phyloP scores from a whole-genome alignment of 2,329 filamentous ascomycete genomes.

The Aureobasidium sp. region DNA sequence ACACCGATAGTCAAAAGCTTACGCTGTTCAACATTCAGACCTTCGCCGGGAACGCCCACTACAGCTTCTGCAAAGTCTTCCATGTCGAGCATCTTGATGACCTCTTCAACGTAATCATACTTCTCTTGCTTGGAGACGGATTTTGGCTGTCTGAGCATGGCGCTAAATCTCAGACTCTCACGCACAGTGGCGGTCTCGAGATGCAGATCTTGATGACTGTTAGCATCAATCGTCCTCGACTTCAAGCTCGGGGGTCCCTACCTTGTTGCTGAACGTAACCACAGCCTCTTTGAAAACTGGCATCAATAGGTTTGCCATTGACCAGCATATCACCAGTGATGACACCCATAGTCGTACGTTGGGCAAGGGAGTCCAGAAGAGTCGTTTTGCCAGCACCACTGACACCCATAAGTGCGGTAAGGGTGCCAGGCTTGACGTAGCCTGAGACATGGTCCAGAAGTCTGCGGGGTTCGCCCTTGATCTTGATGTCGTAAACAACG shows the following conservation, averaged over 20 bases:
- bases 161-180: slow-evolving; percentile 50
- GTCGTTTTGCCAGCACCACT: slow-evolving; percentile 58
- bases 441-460: slow-evolving; percentile 49
- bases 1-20: slow-evolving; percentile 61
- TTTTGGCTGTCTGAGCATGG: slow-evolving; percentile 52
- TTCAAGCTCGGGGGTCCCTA: neutral
- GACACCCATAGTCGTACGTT: slow-evolving; percentile 54
- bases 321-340: slow-evolving; percentile 62
- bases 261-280: slow-evolving; percentile 63
- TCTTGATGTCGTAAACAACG: slow-evolving; percentile 48
- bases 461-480: slow-evolving; percentile 45
- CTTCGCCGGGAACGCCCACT: slow-evolving; percentile 54
- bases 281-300: slow-evolving; percentile 57
- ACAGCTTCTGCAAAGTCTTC: slow-evolving; percentile 60
- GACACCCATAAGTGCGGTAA: slow-evolving; percentile 46
- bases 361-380: slow-evolving; percentile 49
- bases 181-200: slow-evolving; percentile 50
- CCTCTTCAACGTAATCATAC: slow-evolving; percentile 57
- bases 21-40: slow-evolving; percentile 59
- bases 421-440: slow-evolving; percentile 50
- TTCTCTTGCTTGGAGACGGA: slow-evolving; percentile 51
- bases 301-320: slow-evolving; percentile 50
- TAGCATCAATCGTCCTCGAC: neutral
- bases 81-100: slow-evolving; percentile 59
- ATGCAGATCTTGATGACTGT: slow-evolving; percentile 49